These are phyloP conservation scores for Wallacemonas sp. DNA, from an alignment of 208 protist genomes.

Conservation along the genomic window DNA sequence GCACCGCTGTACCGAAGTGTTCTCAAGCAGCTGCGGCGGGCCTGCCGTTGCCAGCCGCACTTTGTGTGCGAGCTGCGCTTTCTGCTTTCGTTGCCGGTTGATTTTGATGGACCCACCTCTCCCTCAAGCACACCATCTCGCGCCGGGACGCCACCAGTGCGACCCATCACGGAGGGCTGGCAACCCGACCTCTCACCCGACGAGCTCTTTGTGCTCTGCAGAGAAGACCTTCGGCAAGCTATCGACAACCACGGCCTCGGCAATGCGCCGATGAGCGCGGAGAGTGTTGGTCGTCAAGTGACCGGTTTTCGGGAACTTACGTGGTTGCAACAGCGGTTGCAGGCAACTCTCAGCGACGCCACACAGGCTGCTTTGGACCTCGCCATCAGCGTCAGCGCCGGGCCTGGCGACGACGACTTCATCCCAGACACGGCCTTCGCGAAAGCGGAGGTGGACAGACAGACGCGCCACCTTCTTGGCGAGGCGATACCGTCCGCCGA, in stretches of 20 bases:
- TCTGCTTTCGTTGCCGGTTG: constrained; percentile 62
- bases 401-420: constrained; percentile 37
- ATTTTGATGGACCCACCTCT: constrained; percentile 1
- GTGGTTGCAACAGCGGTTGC: constrained; percentile 57
- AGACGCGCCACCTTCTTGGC: neutral
- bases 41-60: constrained; percentile 39
- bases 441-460: neutral
- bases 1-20: constrained; percentile 48
- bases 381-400: constrained; percentile 31
- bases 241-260: neutral
- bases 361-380: constrained; percentile 31
- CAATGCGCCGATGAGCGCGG: neutral
- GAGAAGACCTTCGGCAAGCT: constrained; percentile 19
- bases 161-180: constrained; percentile 29
- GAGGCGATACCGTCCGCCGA: no score
- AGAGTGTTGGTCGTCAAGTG: constrained; percentile 21
- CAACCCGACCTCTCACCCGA: constrained; percentile 14
- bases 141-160: neutral
- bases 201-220: constrained; percentile 31
- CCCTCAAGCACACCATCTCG: no score
- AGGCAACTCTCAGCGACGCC: constrained; percentile 26
- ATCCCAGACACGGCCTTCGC: constrained; percentile 54
- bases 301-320: constrained; percentile 52
- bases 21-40: constrained; percentile 56
- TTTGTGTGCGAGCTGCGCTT: constrained; percentile 78